A percentile compares a stretch with the other conserved stretches of the same genome.
Evolutionary conservation across 2,329 filamentous ascomycete species (phyloP).

Genomic region (Fusarium sp.): DNA sequence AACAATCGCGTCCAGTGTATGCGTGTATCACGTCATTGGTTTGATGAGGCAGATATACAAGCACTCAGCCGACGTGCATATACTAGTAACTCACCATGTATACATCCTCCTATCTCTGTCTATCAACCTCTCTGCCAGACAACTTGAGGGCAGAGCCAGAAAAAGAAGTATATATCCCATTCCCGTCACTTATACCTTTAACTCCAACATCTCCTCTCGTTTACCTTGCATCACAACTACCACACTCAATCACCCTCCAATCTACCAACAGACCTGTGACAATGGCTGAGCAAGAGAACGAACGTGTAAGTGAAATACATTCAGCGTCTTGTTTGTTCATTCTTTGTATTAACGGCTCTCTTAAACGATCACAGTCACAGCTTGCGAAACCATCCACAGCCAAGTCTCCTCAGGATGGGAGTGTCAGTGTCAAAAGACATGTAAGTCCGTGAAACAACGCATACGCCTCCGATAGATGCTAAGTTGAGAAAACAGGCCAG

Average conservation of each 20-base stretch:
- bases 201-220: no score
- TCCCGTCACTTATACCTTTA: background rate
- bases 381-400: fast-evolving
- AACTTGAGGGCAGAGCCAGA: background rate
- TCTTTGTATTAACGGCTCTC: background rate
- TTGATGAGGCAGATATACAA: background rate
- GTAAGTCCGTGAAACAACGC: background rate
- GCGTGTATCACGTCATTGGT: background rate
- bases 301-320: background rate
- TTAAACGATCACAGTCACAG: no score
- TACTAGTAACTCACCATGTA: background rate
- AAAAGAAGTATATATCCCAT: background rate
- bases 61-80: background rate
- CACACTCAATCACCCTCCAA: background rate
- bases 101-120: background rate
- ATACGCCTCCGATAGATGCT: background rate
- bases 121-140: background rate
- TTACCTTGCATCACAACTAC: background rate
- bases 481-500: background rate
- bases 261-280: background rate
- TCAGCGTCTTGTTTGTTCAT: background rate
- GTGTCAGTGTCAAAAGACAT: background rate
- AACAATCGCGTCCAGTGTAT: background rate
- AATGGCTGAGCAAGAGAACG: background rate
- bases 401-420: no score